A percentile compares a stretch with the other conserved stretches of the same genome.
phyloP scores from a whole-genome alignment of 805 yeast genomes.

The Myxozyma melibiosi region DNA sequence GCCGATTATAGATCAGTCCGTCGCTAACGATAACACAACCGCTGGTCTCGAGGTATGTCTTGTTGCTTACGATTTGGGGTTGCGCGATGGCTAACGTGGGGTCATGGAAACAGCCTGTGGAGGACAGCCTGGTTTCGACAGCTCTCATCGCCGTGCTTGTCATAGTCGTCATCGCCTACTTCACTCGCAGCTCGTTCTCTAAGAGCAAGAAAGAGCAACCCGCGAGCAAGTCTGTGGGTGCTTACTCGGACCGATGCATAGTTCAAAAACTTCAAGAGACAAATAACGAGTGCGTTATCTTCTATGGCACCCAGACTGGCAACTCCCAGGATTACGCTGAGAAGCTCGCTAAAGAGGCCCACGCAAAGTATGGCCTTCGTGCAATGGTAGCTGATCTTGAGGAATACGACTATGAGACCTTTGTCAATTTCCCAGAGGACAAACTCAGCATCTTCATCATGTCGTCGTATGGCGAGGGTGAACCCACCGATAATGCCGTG shows the following conservation, averaged over 20 bases:
- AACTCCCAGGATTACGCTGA: slow-evolving; percentile 96
- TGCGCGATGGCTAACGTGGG: too few species aligned
- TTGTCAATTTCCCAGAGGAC: slow-evolving; percentile 61
- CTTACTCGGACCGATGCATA: background rate
- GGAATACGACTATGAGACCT: slow-evolving; percentile 77
- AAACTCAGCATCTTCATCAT: slow-evolving; percentile 68
- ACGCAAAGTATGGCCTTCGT: slow-evolving; percentile 73
- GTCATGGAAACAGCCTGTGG: too few species aligned
- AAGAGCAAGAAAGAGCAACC: too few species aligned
- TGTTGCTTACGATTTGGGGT: too few species aligned
- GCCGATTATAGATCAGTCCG: too few species aligned
- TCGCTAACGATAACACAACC: too few species aligned
- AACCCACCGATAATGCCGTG: slow-evolving; percentile 90
- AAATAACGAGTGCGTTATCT: slow-evolving; percentile 60
- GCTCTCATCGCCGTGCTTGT: too few species aligned
- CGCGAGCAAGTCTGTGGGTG: too few species aligned
- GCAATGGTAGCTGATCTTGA: slow-evolving; percentile 86
- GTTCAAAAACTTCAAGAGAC: background rate
- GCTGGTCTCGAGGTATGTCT: too few species aligned
- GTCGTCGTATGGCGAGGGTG: slow-evolving; percentile 98
- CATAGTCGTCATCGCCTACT: too few species aligned
- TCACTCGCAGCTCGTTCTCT: too few species aligned
- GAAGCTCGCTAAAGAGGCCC: slow-evolving; percentile 83
- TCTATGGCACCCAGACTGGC: slow-evolving; percentile 96
- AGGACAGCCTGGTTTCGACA: too few species aligned